phyloP scores from a whole-genome alignment of 2,329 filamentous ascomycete genomes.

The Neurospora sp. region DNA sequence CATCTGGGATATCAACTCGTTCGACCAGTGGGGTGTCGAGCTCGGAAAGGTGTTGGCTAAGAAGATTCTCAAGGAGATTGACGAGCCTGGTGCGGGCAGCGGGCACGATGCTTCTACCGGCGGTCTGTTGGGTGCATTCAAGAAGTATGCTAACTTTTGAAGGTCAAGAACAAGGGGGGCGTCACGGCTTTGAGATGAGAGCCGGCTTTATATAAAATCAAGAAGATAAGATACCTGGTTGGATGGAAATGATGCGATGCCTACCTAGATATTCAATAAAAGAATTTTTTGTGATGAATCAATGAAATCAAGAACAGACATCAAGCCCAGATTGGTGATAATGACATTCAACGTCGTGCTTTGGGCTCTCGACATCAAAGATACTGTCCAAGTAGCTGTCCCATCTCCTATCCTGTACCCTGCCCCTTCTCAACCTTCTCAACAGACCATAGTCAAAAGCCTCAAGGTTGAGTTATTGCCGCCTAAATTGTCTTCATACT shows the following conservation, averaged over 20 bases:
- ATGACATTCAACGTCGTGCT: background rate
- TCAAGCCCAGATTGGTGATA: background rate
- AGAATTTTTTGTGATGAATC: background rate
- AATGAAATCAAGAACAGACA: conserved; percentile 1
- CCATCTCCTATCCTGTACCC: background rate
- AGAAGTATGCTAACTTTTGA: conserved; percentile 54
- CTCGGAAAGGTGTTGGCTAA: conserved; percentile 92
- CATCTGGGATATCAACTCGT: conserved; percentile 99
- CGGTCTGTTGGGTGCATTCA: conserved; percentile 85
- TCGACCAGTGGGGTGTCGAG: conserved; percentile 99
- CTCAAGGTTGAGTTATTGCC: background rate
- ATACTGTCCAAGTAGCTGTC: too few relatives aligned
- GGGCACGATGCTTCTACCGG: conserved; percentile 82
- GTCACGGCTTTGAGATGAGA: background rate
- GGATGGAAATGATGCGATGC: background rate
- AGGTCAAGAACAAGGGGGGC: background rate
- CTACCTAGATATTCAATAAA: background rate
- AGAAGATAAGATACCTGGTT: background rate
- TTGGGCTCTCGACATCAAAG: background rate
- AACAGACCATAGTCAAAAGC: background rate
- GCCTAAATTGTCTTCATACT: background rate
- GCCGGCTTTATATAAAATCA: background rate
- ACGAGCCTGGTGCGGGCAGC: conserved; percentile 58
- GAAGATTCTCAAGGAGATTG: conserved; percentile 80
- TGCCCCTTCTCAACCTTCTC: background rate